Evolutionary conservation across 2,329 filamentous ascomycete genomes (phyloP).

Genomic region (Clarireedia homoeocarpa): DNA sequence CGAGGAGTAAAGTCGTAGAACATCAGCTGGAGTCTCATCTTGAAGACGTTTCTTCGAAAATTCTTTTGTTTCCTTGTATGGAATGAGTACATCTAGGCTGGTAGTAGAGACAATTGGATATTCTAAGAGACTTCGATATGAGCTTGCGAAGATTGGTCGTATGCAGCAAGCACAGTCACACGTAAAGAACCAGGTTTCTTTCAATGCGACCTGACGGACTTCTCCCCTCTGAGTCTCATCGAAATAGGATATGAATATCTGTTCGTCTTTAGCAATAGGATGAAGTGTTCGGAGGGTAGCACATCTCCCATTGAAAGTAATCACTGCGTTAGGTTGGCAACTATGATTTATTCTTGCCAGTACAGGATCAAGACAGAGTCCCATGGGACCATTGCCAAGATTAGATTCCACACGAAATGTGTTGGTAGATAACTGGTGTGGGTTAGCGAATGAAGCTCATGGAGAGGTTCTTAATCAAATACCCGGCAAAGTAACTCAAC

Average conservation of each 20-base stretch:
- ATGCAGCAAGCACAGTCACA: conserved; percentile 2
- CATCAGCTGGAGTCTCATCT: neutral
- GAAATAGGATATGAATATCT: conserved; percentile 55
- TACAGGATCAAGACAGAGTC: conserved; percentile 47
- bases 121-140: neutral
- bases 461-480: conserved; percentile 10
- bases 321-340: conserved; percentile 51
- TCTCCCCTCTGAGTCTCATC: conserved; percentile 33
- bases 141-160: neutral
- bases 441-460: neutral
- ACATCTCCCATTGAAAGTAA: conserved; percentile 45
- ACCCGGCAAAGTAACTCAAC: conserved; percentile 48
- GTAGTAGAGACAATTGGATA: neutral
- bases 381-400: conserved; percentile 42
- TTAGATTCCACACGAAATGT: conserved; percentile 49
- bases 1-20: neutral
- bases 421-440: conserved; percentile 49
- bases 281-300: conserved; percentile 43
- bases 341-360: conserved; percentile 52
- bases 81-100: neutral
- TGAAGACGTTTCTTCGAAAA: neutral
- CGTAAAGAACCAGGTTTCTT: conserved; percentile 5
- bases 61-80: neutral
- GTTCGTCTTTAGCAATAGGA: conserved; percentile 43
- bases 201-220: conserved; percentile 3